Evolutionary conservation across 208 protist species (phyloP).

Genomic region (Acanthamoeba divionensis): DNA sequence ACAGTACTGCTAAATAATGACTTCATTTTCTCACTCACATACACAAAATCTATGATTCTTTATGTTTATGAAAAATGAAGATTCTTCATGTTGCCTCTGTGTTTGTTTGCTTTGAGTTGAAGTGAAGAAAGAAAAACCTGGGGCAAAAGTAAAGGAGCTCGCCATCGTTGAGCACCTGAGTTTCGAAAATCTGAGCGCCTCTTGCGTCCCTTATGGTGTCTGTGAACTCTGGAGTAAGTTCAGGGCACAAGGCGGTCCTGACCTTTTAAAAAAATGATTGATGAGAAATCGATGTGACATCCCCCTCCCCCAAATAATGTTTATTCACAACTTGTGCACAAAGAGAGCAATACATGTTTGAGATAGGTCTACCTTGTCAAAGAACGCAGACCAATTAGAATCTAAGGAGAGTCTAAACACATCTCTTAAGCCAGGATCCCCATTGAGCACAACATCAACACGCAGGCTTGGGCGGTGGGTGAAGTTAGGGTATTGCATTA

Average conservation of each 20-base stretch:
- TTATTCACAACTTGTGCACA: background rate
- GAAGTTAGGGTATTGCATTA: too few relatives aligned
- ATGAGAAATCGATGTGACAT: background rate
- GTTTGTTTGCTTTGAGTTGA: too few relatives aligned
- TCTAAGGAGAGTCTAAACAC: background rate
- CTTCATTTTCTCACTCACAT: too few relatives aligned
- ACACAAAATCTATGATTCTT: too few relatives aligned
- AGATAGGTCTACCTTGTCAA: background rate
- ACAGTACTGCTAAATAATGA: too few relatives aligned
- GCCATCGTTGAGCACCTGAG: conserved; percentile 4
- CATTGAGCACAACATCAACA: background rate
- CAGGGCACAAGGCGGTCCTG: background rate
- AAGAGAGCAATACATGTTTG: background rate
- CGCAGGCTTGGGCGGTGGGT: background rate
- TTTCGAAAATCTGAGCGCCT: conserved; percentile 2
- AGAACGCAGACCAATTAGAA: background rate
- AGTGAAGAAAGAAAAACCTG: too few relatives aligned
- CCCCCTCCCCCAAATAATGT: background rate
- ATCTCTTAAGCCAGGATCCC: background rate
- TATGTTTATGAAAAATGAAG: too few relatives aligned
- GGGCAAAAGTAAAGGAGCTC: background rate
- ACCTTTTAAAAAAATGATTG: background rate
- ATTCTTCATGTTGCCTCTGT: too few relatives aligned
- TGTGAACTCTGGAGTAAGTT: background rate
- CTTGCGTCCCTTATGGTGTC: background rate